These are phyloP conservation scores for Verbascum thapsus DNA, from an alignment of 257 asterid species.

Conservation along the genomic window DNA sequence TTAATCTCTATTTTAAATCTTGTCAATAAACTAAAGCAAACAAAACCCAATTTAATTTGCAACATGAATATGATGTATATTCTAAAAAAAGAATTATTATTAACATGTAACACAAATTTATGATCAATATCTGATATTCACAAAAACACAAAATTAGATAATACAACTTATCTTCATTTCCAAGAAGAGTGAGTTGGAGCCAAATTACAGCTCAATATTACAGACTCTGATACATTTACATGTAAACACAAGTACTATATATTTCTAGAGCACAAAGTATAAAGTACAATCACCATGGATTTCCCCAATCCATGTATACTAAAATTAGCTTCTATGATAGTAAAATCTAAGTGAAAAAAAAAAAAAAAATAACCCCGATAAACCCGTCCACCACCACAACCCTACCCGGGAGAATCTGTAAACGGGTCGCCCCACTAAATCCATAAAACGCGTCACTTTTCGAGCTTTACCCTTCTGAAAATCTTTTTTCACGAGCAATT, in stretches of 20 bases:
- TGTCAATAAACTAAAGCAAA: too few species aligned
- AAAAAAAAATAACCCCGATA: background rate
- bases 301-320: constrained; percentile 43
- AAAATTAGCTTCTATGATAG: constrained; percentile 36
- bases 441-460: constrained; percentile 18
- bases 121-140: background rate
- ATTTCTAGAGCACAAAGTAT: constrained; percentile 21
- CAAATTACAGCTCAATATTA: constrained; percentile 10
- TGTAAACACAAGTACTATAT: constrained; percentile 29
- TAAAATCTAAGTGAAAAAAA: constrained; percentile 10
- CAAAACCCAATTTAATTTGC: too few species aligned
- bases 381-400: too few species aligned
- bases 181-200: background rate
- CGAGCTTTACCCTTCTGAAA: constrained; percentile 23
- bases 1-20: background rate
- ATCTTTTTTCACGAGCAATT: constrained; percentile 9
- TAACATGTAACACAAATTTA: too few species aligned
- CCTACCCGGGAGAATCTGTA: background rate
- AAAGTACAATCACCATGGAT: constrained; percentile 45
- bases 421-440: background rate
- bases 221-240: too few species aligned
- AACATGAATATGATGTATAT: too few species aligned
- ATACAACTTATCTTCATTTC: background rate
- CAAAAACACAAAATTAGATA: background rate
- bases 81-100: too few species aligned